Evolutionary conservation across 805 yeast species (phyloP).

Genomic region (Ogataea henricii): DNA sequence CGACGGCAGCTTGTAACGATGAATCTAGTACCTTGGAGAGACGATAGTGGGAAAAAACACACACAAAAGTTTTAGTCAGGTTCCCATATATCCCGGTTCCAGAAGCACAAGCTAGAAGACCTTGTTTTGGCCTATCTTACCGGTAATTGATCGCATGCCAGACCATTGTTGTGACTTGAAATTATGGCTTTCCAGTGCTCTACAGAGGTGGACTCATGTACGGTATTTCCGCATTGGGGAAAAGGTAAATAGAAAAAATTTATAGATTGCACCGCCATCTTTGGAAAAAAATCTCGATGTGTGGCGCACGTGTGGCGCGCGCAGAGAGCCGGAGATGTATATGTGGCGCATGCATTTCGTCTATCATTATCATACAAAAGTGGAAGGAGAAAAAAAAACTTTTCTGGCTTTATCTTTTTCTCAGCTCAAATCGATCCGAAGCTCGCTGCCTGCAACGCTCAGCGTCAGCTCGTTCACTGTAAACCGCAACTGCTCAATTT

Average conservation of each 20-base stretch:
- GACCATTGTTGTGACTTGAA: slow-evolving; percentile 7
- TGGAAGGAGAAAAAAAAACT: no score
- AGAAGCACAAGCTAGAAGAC: not conserved
- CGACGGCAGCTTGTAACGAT: not conserved
- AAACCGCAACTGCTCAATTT: slow-evolving; percentile 18
- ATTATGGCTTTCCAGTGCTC: not conserved
- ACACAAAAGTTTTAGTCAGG: not conserved
- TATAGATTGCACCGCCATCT: slow-evolving; percentile 5
- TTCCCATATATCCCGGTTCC: not conserved
- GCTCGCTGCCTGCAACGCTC: slow-evolving; percentile 18
- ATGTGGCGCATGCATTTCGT: slow-evolving; percentile 2
- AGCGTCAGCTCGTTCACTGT: slow-evolving; percentile 16
- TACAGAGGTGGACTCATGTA: slow-evolving; percentile 5
- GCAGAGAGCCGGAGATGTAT: not conserved
- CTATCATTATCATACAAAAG: not conserved
- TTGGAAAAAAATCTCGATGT: not conserved
- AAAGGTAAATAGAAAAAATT: slow-evolving; percentile 20
- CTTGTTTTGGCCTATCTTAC: not conserved
- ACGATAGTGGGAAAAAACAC: not conserved
- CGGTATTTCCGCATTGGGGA: slow-evolving; percentile 25
- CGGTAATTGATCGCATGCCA: slow-evolving; percentile 4
- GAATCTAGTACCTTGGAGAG: no score
- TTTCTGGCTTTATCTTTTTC: no score
- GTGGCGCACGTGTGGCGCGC: slow-evolving; percentile 2
- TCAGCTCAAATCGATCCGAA: slow-evolving; percentile 13